Base-by-base conservation (phyloP, 1,139 yeast species). In the Kodamaea fungicola region DNA sequence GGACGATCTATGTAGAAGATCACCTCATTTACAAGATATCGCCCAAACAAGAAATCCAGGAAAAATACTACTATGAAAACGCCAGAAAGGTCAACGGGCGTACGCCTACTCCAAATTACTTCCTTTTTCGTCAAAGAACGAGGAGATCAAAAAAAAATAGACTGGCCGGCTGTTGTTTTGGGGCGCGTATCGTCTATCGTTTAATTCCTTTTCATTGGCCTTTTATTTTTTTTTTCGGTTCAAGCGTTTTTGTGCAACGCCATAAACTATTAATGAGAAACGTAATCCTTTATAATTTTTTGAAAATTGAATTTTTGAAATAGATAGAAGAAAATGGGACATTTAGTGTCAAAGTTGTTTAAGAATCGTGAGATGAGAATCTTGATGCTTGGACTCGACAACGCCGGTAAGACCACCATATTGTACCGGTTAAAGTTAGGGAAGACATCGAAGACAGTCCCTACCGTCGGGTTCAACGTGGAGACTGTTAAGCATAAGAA, bases 391-490 rank as follows among this genome's bases (percentile, higher is more conserved):
- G 97, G 97, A 10, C 73, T 89, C 46, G 96, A 88, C 59, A 87
- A 88, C 49, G 96, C 96, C 4, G 96, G 96, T 35, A 88, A 88
- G 61, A 88, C 96, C 9, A 86, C 84, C 26, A 81, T 83, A 42
- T 69, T 83, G 40, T 83, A 82, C 64, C 81, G 83, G 57, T 66
- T 84, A 50, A 83, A 85, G 58, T 67, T 83, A 41, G 88, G 88
- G 38, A 83, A 82, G 56, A 76, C 86, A 33, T 79, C 83, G 45
- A 79, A 85, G 35, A 86, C 96, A 1, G 95, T 87, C 6, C 97
- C 96, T 21, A 90, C 96, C 0, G 96, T 89, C 22, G 97, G 96
- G 2, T 90, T 87, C 66, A 89, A 89, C 61, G 96, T 89, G 40
- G 97, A 90, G 62, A 87, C 96, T 7, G 89, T 90, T 49, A 81